Evolutionary conservation across 2,329 filamentous ascomycete species (phyloP).

Genomic region (Penicillium olsonii): DNA sequence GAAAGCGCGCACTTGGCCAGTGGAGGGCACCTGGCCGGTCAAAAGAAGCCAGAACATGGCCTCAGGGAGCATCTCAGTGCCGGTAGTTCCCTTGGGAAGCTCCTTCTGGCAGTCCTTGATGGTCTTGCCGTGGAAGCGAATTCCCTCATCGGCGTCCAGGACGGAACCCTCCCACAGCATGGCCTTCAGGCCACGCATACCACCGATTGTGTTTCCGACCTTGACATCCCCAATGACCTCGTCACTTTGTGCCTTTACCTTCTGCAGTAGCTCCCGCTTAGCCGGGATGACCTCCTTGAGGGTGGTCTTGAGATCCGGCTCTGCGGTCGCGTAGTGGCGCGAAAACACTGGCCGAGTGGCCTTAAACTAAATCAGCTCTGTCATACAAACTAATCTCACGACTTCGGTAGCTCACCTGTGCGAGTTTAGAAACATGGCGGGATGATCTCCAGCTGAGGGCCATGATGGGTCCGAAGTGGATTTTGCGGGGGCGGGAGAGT

Average conservation of each 20-base stretch:
- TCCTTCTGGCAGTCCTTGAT: slow-evolving; percentile 97
- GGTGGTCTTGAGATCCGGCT: slow-evolving; percentile 86
- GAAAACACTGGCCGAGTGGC: slow-evolving; percentile 24
- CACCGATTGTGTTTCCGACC: slow-evolving; percentile 89
- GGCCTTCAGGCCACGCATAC: slow-evolving; percentile 95
- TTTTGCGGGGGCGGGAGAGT: slow-evolving; percentile 25
- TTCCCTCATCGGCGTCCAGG: slow-evolving; percentile 93
- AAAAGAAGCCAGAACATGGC: slow-evolving; percentile 99
- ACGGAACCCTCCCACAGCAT: slow-evolving; percentile 99
- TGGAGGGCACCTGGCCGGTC: slow-evolving; percentile 86
- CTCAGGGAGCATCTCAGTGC: slow-evolving; percentile 97
- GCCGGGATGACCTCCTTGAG: slow-evolving; percentile 82
- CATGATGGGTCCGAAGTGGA: slow-evolving; percentile 31
- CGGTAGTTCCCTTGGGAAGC: slow-evolving; percentile 83
- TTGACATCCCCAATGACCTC: slow-evolving; percentile 90
- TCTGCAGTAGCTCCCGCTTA: slow-evolving; percentile 90
- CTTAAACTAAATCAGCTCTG: slow-evolving; percentile 3
- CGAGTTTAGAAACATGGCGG: slow-evolving; percentile 40
- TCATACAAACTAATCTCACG: not conserved
- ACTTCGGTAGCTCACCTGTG: slow-evolving; percentile 30
- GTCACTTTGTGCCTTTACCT: slow-evolving; percentile 81
- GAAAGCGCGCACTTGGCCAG: slow-evolving; percentile 75
- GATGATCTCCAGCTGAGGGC: slow-evolving; percentile 40
- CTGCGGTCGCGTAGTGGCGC: slow-evolving; percentile 61
- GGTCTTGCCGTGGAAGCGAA: slow-evolving; percentile 94